phyloP scores from a whole-genome alignment of 495 filamentous ascomycete species.

The Neurospora pannonica region DNA sequence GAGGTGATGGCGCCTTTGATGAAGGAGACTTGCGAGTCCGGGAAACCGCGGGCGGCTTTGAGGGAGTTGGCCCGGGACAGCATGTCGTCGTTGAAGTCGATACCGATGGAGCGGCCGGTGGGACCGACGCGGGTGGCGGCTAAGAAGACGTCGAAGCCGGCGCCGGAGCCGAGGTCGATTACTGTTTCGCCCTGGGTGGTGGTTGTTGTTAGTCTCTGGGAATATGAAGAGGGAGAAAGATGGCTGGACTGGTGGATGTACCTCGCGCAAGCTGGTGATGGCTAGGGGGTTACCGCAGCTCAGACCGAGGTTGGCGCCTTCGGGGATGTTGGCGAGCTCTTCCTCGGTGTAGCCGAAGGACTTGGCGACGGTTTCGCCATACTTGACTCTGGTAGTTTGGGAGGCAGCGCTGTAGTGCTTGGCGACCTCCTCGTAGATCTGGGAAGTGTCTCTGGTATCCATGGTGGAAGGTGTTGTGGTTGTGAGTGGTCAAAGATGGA shows the following conservation, averaged over 20 bases:
- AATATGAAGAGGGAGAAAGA: not conserved
- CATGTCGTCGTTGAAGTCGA: conserved; percentile 67
- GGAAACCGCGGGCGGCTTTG: conserved; percentile 22
- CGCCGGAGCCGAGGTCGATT: conserved; percentile 54
- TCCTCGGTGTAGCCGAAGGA: conserved; percentile 52
- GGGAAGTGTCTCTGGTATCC: conserved; percentile 14
- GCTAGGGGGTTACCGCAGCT: conserved; percentile 59
- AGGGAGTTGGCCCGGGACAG: conserved; percentile 40
- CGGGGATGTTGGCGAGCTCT: conserved; percentile 46
- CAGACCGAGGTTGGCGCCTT: conserved; percentile 52
- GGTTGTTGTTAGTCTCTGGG: not conserved
- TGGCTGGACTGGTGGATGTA: conserved; percentile 8
- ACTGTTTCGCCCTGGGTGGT: conserved; percentile 47
- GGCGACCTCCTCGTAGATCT: conserved; percentile 29
- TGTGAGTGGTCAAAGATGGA: not conserved
- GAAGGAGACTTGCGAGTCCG: conserved; percentile 37
- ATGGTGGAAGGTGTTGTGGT: not conserved
- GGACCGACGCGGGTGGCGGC: conserved; percentile 48
- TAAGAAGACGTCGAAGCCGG: conserved; percentile 56
- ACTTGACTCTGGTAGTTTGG: conserved; percentile 17
- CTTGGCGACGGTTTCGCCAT: conserved; percentile 37
- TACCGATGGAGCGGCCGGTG: conserved; percentile 46
- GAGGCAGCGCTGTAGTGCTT: conserved; percentile 31
- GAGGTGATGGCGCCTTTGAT: conserved; percentile 45
- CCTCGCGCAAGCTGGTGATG: conserved; percentile 42